Conservation (phyloP, 768 basidiomycete species). For the Calocybe gangraenosa region DNA sequence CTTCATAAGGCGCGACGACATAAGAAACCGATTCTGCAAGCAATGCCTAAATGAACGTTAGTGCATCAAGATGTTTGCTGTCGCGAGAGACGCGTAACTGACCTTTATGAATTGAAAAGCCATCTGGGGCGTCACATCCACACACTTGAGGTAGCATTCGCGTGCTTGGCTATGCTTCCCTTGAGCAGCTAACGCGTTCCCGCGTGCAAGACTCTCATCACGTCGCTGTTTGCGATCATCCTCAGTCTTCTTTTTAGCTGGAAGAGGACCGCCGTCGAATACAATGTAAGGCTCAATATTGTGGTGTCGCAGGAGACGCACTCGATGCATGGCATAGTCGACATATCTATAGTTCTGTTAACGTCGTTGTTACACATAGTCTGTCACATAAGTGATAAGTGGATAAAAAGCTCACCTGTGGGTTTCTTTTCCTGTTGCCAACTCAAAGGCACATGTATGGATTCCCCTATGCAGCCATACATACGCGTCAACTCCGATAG, state of each 20-base stretch:
- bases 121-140: conserved; percentile 97
- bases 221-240: conserved; percentile 70
- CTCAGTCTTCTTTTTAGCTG: conserved; percentile 92
- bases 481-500: conserved; percentile 91
- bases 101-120: conserved; percentile 97
- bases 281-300: conserved; percentile 88
- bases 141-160: conserved; percentile 83
- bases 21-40: conserved; percentile 77
- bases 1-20: conserved; percentile 97
- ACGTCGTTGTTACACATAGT: neutral
- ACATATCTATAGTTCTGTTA: conserved; percentile 66
- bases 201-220: conserved; percentile 72
- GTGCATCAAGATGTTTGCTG: neutral
- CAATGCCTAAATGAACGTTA: conserved; percentile 62
- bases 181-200: conserved; percentile 67
- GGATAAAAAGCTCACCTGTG: conserved; percentile 58
- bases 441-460: conserved; percentile 84
- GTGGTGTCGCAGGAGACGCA: conserved; percentile 81
- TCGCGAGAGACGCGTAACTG: conserved; percentile 8
- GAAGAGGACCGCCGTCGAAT: conserved; percentile 94
- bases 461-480: conserved; percentile 91
- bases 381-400: neutral
- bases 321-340: conserved; percentile 91
- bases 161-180: conserved; percentile 80
- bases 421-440: conserved; percentile 81